Conservation (phyloP, 345 rosid species). For the Adansonia digitata region DNA sequence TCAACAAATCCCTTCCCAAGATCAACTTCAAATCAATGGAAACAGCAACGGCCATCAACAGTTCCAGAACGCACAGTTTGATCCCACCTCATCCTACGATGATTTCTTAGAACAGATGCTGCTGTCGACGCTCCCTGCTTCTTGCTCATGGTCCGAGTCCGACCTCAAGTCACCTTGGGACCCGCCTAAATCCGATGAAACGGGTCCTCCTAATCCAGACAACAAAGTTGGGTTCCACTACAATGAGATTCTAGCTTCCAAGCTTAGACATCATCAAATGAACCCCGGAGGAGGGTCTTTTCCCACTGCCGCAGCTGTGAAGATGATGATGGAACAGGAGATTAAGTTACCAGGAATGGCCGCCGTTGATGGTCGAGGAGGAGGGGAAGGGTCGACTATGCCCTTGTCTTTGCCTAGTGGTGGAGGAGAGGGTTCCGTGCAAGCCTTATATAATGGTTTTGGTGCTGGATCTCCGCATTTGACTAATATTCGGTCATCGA, state of each 20-base stretch:
- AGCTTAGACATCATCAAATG: slow-evolving; percentile 48
- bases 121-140: slow-evolving; percentile 65
- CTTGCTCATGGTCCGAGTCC: slow-evolving; percentile 51
- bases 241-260: slow-evolving; percentile 39
- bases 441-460: slow-evolving; percentile 54
- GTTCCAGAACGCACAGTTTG: slow-evolving; percentile 39
- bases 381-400: slow-evolving; percentile 18
- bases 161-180: slow-evolving; percentile 41
- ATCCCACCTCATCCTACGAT: slow-evolving; percentile 40
- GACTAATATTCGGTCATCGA: slow-evolving; percentile 21
- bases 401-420: slow-evolving; percentile 19
- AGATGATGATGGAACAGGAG: slow-evolving; percentile 52
- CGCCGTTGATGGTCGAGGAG: slow-evolving; percentile 8
- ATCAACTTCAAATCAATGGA: slow-evolving; percentile 1
- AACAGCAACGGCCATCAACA: slow-evolving; percentile 1
- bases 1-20: slow-evolving; percentile 15
- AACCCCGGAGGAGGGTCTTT: slow-evolving; percentile 18
- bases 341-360: slow-evolving; percentile 42
- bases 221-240: slow-evolving; percentile 32
- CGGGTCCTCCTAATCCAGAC: slow-evolving; percentile 16
- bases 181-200: slow-evolving; percentile 36
- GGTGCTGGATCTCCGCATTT: slow-evolving; percentile 52
- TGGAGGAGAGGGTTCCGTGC: slow-evolving; percentile 40
- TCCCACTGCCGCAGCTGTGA: slow-evolving; percentile 22
- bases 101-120: slow-evolving; percentile 81